phyloP scores from a whole-genome alignment of 345 rosid genomes.

The Conringia planisiliqua region DNA sequence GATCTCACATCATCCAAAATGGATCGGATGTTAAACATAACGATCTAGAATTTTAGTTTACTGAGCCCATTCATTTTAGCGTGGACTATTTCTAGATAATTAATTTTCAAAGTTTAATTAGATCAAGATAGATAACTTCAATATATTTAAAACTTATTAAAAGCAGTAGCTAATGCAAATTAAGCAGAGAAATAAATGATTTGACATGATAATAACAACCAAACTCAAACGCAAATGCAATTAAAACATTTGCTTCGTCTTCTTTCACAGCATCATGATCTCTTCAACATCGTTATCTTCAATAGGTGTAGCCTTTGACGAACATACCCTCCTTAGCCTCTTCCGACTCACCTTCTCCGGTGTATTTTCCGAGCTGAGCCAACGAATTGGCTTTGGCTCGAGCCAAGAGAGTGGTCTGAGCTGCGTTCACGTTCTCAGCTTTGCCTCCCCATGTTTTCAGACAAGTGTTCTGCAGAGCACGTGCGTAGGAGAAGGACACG shows the following conservation, averaged over 20 bases:
- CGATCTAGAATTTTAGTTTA: no score
- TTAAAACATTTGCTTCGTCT: conserved; percentile 13
- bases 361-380: conserved; percentile 96
- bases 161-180: conserved; percentile 31
- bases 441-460: conserved; percentile 94
- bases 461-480: conserved; percentile 95
- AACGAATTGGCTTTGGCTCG: conserved; percentile 88
- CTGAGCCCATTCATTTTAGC: neutral
- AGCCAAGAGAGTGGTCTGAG: conserved; percentile 64
- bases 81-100: neutral
- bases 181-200: conserved; percentile 2
- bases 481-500: conserved; percentile 94
- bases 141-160: conserved; percentile 24
- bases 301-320: conserved; percentile 84
- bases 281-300: conserved; percentile 24
- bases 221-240: conserved; percentile 28
- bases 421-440: conserved; percentile 75
- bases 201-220: conserved; percentile 33
- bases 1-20: no score
- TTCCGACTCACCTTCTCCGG: conserved; percentile 85
- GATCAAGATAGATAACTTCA: conserved; percentile 22
- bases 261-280: conserved; percentile 22
- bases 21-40: no score
- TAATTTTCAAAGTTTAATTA: neutral
- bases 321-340: conserved; percentile 93